A percentile compares a stretch with the other conserved stretches of the same genome.
Evolutionary conservation across 495 filamentous ascomycete species (phyloP).

Genomic region (Achaetomiella virescens): DNA sequence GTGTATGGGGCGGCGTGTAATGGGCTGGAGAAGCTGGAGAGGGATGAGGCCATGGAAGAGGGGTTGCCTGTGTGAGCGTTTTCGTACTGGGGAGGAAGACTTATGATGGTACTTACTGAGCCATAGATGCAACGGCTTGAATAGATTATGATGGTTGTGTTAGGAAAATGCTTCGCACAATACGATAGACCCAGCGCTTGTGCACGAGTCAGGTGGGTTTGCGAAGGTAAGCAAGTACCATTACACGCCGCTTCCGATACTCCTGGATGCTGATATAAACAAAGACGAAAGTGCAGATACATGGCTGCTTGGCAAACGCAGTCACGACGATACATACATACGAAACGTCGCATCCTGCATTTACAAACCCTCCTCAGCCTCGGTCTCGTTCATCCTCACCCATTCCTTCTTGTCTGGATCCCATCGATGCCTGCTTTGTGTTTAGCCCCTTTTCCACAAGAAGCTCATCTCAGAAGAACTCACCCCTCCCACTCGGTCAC

Average conservation of each 20-base stretch:
- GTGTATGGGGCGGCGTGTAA: slow-evolving; percentile 67
- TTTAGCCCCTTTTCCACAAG: not conserved
- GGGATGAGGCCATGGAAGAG: slow-evolving; percentile 41
- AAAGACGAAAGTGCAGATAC: not conserved
- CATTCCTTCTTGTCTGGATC: slow-evolving; percentile 40
- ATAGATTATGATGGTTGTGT: too few relatives aligned
- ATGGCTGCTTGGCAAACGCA: not conserved
- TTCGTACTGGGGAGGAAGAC: not conserved
- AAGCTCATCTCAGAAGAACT: slow-evolving; percentile 20
- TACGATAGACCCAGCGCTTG: too few relatives aligned
- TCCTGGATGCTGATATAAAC: too few relatives aligned
- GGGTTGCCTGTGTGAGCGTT: slow-evolving; percentile 41
- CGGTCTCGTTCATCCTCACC: slow-evolving; percentile 34
- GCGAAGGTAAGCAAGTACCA: too few relatives aligned
- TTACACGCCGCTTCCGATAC: too few relatives aligned
- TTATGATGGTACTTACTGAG: not conserved
- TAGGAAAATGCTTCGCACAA: too few relatives aligned
- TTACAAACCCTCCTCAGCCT: slow-evolving; percentile 4
- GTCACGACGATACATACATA: not conserved
- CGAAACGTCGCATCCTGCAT: not conserved
- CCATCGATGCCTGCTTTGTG: slow-evolving; percentile 40
- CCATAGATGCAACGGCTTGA: not conserved
- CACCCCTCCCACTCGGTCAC: slow-evolving; percentile 58
- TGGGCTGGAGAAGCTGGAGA: slow-evolving; percentile 42
- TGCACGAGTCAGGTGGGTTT: too few relatives aligned